Evolutionary conservation across 768 basidiomycete species (phyloP).

Genomic region (Boletus huronensis): DNA sequence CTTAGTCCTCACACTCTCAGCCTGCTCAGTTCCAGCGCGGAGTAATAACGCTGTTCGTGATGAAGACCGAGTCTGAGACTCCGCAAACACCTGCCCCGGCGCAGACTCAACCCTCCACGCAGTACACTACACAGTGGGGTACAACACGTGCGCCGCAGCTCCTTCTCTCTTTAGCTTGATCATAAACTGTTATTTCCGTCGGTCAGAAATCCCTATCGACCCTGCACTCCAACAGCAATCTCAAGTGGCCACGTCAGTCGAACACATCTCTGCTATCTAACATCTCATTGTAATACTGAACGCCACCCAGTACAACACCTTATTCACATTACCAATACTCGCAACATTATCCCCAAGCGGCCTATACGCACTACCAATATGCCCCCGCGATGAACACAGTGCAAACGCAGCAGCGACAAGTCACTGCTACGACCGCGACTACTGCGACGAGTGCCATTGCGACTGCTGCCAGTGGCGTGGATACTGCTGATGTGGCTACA

Average conservation of each 20-base stretch:
- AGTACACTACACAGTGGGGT: constrained; percentile 40
- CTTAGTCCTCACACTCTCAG: not conserved
- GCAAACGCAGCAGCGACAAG: constrained; percentile 33
- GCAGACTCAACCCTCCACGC: constrained; percentile 28
- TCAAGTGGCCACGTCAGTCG: constrained; percentile 41
- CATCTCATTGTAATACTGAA: constrained; percentile 3
- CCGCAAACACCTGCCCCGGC: constrained; percentile 33
- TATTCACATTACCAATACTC: constrained; percentile 49
- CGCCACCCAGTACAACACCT: constrained; percentile 37
- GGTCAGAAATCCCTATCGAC: constrained; percentile 60
- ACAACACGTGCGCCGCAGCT: constrained; percentile 32
- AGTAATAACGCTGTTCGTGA: constrained; percentile 8
- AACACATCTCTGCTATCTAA: not conserved
- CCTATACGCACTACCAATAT: constrained; percentile 45
- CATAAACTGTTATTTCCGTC: constrained; percentile 1
- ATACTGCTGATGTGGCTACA: constrained; percentile 71
- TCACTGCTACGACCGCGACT: constrained; percentile 13
- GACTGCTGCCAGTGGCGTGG: constrained; percentile 39
- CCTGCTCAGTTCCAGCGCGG: not conserved
- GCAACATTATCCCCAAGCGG: constrained; percentile 36
- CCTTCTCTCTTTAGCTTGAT: not conserved
- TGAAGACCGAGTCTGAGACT: constrained; percentile 44
- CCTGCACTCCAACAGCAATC: constrained; percentile 65
- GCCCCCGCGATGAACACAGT: constrained; percentile 26
- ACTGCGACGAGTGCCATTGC: constrained; percentile 20